phyloP scores from a whole-genome alignment of 2,329 filamentous ascomycete species.

The Paraphoma chrysanthemicola region DNA sequence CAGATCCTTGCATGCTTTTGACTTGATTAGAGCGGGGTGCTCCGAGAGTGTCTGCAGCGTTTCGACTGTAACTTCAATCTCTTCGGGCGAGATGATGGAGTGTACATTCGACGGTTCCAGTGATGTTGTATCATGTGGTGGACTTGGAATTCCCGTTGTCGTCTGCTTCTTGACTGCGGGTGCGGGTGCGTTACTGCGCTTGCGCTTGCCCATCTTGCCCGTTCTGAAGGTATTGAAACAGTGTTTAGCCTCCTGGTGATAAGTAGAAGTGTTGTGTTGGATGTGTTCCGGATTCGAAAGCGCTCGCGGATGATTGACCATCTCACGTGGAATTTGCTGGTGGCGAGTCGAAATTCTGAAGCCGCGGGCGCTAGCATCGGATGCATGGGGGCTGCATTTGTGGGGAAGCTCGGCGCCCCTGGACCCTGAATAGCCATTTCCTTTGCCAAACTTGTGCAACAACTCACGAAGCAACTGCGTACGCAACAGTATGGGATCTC shows the following conservation, averaged over 20 bases:
- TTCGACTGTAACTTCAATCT: conserved; percentile 72
- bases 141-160: conserved; percentile 30
- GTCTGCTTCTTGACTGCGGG: conserved; percentile 31
- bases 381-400: not conserved
- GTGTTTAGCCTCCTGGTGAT: no score
- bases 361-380: not conserved
- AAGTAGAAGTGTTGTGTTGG: not conserved
- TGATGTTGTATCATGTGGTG: conserved; percentile 29
- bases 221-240: not conserved
- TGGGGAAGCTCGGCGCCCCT: not conserved
- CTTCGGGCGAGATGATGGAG: conserved; percentile 66
- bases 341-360: conserved; percentile 1
- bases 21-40: conserved; percentile 70
- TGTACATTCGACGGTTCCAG: conserved; percentile 59
- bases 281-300: not conserved
- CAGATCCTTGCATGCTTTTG: conserved; percentile 71
- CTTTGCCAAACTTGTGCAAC: no score
- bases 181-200: conserved; percentile 29
- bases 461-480: no score
- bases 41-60: conserved; percentile 65
- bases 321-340: not conserved
- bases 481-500: no score
- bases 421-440: no score
- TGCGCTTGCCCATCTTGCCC: conserved; percentile 35
- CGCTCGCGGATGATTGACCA: not conserved